Evolutionary conservation across 2,329 filamentous ascomycete genomes (phyloP).

Genomic region (Ceratocystis smalleyi): DNA sequence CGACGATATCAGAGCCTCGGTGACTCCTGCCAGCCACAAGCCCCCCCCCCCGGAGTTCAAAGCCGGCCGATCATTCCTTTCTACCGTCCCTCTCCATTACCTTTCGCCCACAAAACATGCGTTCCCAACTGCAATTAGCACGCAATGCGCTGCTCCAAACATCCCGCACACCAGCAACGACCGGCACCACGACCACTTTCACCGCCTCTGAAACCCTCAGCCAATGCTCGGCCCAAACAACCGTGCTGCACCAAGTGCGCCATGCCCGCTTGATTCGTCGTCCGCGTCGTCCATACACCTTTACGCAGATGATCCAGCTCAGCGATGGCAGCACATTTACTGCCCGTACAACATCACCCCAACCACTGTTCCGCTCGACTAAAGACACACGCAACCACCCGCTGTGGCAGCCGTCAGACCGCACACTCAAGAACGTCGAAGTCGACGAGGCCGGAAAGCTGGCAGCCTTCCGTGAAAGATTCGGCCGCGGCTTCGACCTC

Average conservation of each 20-base stretch:
- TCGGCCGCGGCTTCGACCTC: conserved; percentile 71
- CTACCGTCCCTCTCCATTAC: neutral
- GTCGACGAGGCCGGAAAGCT: conserved; percentile 87
- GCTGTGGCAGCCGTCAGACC: conserved; percentile 77
- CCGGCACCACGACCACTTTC: conserved; percentile 18
- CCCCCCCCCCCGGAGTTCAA: neutral
- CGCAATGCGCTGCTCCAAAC: conserved; percentile 18
- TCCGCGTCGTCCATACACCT: conserved; percentile 84
- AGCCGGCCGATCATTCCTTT: neutral
- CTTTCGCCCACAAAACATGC: conserved; percentile 9
- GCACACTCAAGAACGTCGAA: conserved; percentile 73
- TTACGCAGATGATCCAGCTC: conserved; percentile 90
- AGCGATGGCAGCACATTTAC: conserved; percentile 79
- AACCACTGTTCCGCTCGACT: conserved; percentile 39
- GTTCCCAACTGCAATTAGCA: conserved; percentile 14
- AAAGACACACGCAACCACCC: conserved; percentile 85
- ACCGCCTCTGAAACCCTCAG: conserved; percentile 18
- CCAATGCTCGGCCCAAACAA: conserved; percentile 19
- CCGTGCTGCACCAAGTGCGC: conserved; percentile 40
- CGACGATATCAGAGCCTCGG: neutral
- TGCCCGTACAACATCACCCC: conserved; percentile 59
- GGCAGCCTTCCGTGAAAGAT: conserved; percentile 69
- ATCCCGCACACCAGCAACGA: conserved; percentile 23
- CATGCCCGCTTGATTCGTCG: conserved; percentile 74
- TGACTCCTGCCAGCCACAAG: neutral